Evolutionary conservation across 208 protist genomes (phyloP).

Genomic region (Leishmania martiniquensis): DNA sequence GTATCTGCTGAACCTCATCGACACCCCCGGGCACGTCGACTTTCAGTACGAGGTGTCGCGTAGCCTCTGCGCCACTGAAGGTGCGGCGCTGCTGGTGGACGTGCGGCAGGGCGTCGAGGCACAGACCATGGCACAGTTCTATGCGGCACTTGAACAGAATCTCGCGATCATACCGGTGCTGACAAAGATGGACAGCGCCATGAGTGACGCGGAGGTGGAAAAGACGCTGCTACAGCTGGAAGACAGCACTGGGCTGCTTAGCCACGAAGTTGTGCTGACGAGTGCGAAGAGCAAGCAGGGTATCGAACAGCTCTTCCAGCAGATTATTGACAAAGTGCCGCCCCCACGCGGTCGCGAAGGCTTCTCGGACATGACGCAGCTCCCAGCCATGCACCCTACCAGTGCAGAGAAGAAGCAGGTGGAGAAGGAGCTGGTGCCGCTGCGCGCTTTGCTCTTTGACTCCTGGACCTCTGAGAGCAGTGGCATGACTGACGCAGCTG

Average conservation of each 20-base stretch:
- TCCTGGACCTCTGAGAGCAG: conserved; percentile 94
- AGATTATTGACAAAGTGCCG: conserved; percentile 93
- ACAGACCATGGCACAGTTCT: conserved; percentile 97
- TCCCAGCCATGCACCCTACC: conserved; percentile 65
- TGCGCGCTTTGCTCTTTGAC: conserved; percentile 96
- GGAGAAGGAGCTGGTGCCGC: conserved; percentile 66
- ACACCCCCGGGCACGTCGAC: conserved; percentile 98
- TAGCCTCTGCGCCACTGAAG: conserved; percentile 93
- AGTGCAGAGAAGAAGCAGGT: conserved; percentile 53
- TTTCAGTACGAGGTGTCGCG: conserved; percentile 98
- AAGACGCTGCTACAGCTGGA: conserved; percentile 82
- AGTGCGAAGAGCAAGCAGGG: conserved; percentile 93
- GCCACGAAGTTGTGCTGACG: conserved; percentile 86
- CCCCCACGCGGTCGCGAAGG: conserved; percentile 56
- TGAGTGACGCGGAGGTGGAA: conserved; percentile 74
- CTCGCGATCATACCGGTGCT: conserved; percentile 89
- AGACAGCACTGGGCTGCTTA: conserved; percentile 85
- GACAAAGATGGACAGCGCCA: conserved; percentile 90
- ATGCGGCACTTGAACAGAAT: conserved; percentile 90
- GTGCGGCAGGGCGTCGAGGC: conserved; percentile 94
- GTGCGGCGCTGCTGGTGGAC: conserved; percentile 93
- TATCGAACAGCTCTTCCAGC: conserved; percentile 85
- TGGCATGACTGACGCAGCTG: conserved; percentile 67
- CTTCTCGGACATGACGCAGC: conserved; percentile 82
- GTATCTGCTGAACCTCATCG: conserved; percentile 97